These are phyloP conservation scores for Malbranchea zuffiana DNA, from an alignment of 2,329 filamentous ascomycete species.

Conservation along the genomic window DNA sequence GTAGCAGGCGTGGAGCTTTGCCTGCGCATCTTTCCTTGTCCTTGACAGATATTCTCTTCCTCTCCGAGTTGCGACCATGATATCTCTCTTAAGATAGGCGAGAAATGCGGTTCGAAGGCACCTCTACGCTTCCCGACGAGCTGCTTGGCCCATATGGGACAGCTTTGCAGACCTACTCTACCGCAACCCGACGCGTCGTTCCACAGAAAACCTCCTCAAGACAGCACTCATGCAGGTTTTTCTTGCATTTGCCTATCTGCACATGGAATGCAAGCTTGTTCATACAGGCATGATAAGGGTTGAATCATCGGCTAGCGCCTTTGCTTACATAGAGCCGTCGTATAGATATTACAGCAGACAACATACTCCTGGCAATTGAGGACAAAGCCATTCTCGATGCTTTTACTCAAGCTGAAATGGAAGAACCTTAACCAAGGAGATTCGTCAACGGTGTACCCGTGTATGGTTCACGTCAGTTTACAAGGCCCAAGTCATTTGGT, in stretches of 20 bases:
- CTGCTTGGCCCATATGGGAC: conserved; percentile 28
- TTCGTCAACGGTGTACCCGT: conserved; percentile 22
- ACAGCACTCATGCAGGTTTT: conserved; percentile 29
- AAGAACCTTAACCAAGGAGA: conserved; percentile 31
- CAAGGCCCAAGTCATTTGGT: conserved; percentile 24
- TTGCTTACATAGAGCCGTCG: not conserved
- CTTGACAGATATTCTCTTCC: no score
- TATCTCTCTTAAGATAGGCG: conserved; percentile 18
- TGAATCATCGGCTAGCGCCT: not conserved
- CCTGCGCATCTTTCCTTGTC: no score
- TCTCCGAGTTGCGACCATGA: no score
- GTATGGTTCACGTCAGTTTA: conserved; percentile 29
- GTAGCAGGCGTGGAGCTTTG: no score
- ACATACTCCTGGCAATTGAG: conserved; percentile 31
- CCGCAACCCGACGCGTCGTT: conserved; percentile 29
- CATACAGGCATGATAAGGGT: conserved; percentile 31
- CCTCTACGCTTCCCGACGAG: conserved; percentile 17
- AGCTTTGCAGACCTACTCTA: conserved; percentile 31
- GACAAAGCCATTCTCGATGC: conserved; percentile 28
- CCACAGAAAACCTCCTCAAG: conserved; percentile 31
- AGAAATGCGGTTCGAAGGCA: conserved; percentile 14
- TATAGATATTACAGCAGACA: conserved; percentile 36
- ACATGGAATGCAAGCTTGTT: conserved; percentile 35
- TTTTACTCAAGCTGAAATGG: conserved; percentile 27
- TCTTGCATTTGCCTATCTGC: conserved; percentile 34